Conservation (phyloP, 2,329 filamentous ascomycete species). For the Fusarium secorum region DNA sequence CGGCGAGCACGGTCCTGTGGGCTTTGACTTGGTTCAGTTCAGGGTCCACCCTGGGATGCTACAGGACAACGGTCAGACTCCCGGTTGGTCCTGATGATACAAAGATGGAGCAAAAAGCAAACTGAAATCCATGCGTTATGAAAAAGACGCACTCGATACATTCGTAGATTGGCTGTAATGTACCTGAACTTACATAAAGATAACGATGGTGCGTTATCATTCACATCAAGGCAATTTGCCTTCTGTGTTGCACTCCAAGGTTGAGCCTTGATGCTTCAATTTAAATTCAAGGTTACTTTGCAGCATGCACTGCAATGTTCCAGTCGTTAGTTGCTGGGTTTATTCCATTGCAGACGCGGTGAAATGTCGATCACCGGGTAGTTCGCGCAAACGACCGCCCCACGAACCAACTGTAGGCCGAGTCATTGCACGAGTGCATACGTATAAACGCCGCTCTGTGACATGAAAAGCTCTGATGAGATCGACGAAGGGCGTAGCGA, state of each 20-base stretch:
- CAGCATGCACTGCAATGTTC: background rate
- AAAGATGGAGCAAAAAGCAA: slow-evolving; percentile 13
- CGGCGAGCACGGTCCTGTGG: slow-evolving; percentile 31
- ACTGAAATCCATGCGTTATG: slow-evolving; percentile 1
- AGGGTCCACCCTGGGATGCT: slow-evolving; percentile 30
- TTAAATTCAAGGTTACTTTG: background rate
- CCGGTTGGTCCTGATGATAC: slow-evolving; percentile 32
- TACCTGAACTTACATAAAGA: background rate
- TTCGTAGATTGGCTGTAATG: background rate
- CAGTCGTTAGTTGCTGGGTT: background rate
- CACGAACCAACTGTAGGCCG: slow-evolving; percentile 22
- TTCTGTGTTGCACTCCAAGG: background rate
- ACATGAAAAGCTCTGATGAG: slow-evolving; percentile 34
- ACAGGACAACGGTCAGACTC: slow-evolving; percentile 24
- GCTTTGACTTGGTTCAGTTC: slow-evolving; percentile 7
- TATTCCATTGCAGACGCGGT: background rate
- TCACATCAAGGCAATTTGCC: background rate
- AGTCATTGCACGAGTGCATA: slow-evolving; percentile 26
- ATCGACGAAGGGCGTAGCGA: slow-evolving; percentile 32
- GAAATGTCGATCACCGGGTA: slow-evolving; percentile 21
- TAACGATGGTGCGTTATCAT: background rate
- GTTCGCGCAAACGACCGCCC: slow-evolving; percentile 12
- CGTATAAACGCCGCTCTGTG: slow-evolving; percentile 2
- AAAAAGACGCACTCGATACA: background rate
- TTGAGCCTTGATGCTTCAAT: background rate